A percentile compares a stretch with the other conserved stretches of the same genome.
These are phyloP conservation scores for Colletotrichum kahawae DNA, from an alignment of 2,329 filamentous ascomycete genomes.

Conservation along the genomic window DNA sequence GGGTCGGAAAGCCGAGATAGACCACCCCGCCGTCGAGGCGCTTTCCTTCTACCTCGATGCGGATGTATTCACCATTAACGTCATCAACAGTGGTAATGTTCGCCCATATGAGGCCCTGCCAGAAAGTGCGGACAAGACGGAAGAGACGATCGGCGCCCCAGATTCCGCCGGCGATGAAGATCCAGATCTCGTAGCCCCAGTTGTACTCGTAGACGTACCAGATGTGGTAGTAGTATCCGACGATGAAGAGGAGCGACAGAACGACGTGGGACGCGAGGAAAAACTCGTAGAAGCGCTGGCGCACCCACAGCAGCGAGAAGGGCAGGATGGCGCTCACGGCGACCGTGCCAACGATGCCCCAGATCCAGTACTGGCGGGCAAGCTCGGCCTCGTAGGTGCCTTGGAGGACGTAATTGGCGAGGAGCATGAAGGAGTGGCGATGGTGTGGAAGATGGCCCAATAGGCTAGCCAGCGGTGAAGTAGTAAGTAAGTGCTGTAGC, in stretches of 20 bases:
- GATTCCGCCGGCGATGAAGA: conserved; percentile 21
- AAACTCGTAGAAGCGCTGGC: conserved; percentile 27
- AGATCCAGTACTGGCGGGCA: conserved; percentile 24
- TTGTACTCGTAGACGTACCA: conserved; percentile 26
- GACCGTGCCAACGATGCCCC: conserved; percentile 22
- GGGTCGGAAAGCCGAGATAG: conserved; percentile 18
- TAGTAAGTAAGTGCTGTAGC: conserved; percentile 4
- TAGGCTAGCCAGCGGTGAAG: conserved; percentile 18
- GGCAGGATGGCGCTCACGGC: conserved; percentile 17
- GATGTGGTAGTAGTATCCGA: conserved; percentile 27
- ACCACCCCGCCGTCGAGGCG: conserved; percentile 15
- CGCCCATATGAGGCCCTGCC: conserved; percentile 15
- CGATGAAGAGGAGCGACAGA: conserved; percentile 24
- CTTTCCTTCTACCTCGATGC: conserved; percentile 2
- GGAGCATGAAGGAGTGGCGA: conserved; percentile 3
- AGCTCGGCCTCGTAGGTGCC: conserved; percentile 10
- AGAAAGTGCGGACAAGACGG: conserved; percentile 8
- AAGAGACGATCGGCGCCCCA: conserved; percentile 22
- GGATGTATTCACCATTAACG: conserved; percentile 4
- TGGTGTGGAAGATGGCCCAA: conserved; percentile 2
- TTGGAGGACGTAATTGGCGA: background rate
- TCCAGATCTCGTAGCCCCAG: conserved; percentile 27
- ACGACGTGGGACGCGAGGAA: conserved; percentile 27
- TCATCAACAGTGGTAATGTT: conserved; percentile 1
- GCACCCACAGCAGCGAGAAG: conserved; percentile 22